Conservation (phyloP, 1,284 basidiomycete species). For the Cystobasidium sp. region DNA sequence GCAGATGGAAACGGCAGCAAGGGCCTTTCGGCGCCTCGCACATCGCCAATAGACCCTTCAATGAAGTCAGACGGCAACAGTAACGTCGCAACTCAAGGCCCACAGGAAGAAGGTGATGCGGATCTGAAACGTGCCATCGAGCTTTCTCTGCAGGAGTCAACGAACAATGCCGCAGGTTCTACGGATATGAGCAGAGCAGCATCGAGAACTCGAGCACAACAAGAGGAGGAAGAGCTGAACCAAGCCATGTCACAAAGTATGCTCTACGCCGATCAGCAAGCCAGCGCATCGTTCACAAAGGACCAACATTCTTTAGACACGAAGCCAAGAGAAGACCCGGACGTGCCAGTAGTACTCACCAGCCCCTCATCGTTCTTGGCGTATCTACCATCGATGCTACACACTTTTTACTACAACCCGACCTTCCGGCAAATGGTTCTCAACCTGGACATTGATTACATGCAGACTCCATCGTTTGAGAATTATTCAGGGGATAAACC, state of each 20-base stretch:
- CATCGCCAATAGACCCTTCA: not conserved
- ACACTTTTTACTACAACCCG: conserved; percentile 28
- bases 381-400: conserved; percentile 30
- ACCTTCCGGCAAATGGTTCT: conserved; percentile 29
- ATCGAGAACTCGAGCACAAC: conserved; percentile 2
- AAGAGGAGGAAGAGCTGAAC: conserved; percentile 38
- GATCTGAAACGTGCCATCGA: conserved; percentile 23
- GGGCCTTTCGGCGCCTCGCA: conserved; percentile 2
- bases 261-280: conserved; percentile 4
- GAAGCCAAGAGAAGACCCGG: not conserved
- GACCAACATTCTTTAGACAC: conserved; percentile 15
- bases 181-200: conserved; percentile 29
- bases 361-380: conserved; percentile 32
- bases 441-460: conserved; percentile 4
- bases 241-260: conserved; percentile 28
- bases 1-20: not conserved
- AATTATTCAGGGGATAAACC: conserved; percentile 18
- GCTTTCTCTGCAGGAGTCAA: conserved; percentile 33
- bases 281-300: not conserved
- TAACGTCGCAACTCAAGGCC: not conserved
- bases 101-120: conserved; percentile 17
- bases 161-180: conserved; percentile 3
- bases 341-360: conserved; percentile 15
- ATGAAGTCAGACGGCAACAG: not conserved
- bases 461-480: not conserved